These are phyloP conservation scores for Asterochloris sp. DNA, from an alignment of 139 green algal genomes.

Conservation along the genomic window DNA sequence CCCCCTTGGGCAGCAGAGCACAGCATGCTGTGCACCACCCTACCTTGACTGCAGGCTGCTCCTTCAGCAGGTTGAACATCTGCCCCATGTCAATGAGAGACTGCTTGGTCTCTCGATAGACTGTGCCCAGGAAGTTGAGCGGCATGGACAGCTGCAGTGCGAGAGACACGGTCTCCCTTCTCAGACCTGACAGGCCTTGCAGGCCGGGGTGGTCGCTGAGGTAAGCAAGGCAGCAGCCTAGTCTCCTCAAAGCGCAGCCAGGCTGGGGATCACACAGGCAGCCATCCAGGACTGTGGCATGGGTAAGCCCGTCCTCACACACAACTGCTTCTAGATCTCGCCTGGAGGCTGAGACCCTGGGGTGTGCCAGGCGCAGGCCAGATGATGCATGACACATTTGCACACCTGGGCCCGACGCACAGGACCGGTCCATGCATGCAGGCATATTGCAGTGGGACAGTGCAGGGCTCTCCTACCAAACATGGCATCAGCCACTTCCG, in stretches of 20 bases:
- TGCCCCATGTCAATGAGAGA: conserved; percentile 93
- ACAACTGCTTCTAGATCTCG: no score
- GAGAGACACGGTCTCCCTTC: neutral
- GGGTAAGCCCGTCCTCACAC: no score
- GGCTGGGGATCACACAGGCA: neutral
- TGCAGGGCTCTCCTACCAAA: no score
- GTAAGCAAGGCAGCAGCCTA: neutral
- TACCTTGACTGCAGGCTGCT: conserved; percentile 19
- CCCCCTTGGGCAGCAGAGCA: no score
- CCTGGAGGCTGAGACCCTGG: no score
- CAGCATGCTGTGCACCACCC: neutral
- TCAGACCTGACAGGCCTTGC: neutral
- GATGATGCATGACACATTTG: no score
- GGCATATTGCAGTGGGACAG: no score
- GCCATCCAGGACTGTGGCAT: neutral
- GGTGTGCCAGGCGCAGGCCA: no score
- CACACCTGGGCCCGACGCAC: no score
- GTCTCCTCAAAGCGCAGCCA: neutral
- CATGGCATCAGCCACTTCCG: no score
- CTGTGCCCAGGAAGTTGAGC: conserved; percentile 97
- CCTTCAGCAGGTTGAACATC: conserved; percentile 87
- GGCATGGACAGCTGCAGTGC: conserved; percentile 85
- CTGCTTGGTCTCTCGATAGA: conserved; percentile 96
- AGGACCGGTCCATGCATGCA: no score
- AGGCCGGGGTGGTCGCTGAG: neutral